Conservation (phyloP, 2,329 filamentous ascomycete species). For the Colletotrichum sp. region DNA sequence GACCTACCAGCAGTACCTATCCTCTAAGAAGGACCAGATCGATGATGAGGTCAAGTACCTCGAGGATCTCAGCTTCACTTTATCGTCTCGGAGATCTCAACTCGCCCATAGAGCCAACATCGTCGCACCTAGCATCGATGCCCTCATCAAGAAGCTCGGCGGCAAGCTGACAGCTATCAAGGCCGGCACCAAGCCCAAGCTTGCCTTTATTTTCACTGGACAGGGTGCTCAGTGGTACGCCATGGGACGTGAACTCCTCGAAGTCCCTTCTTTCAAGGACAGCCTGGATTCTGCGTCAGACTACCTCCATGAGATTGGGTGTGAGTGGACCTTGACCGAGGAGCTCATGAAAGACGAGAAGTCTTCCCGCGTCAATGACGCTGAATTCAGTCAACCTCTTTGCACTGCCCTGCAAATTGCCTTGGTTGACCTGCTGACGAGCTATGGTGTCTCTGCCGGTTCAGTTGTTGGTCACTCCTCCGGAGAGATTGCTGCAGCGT, state of each 20-base stretch:
- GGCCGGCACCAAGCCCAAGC: neutral
- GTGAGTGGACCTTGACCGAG: slow-evolving; percentile 25
- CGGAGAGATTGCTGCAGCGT: slow-evolving; percentile 57
- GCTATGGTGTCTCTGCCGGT: slow-evolving; percentile 35
- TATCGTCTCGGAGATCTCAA: neutral
- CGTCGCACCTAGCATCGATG: neutral
- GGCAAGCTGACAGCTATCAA: too few relatives aligned
- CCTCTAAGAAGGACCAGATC: neutral
- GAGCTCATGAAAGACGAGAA: slow-evolving; percentile 22
- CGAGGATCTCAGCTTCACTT: neutral
- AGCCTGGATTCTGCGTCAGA: neutral
- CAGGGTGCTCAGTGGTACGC: slow-evolving; percentile 29
- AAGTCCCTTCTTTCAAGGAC: slow-evolving; percentile 40
- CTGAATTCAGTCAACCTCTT: slow-evolving; percentile 33
- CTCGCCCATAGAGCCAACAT: neutral
- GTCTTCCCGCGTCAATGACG: slow-evolving; percentile 23
- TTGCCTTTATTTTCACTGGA: slow-evolving; percentile 27
- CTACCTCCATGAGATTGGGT: slow-evolving; percentile 23
- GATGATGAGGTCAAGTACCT: neutral
- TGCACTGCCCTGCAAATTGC: slow-evolving; percentile 35
- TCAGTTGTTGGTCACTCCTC: slow-evolving; percentile 52
- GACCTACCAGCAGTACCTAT: neutral
- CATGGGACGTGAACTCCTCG: slow-evolving; percentile 29
- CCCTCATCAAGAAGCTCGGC: neutral
- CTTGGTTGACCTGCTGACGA: slow-evolving; percentile 28